phyloP scores from a whole-genome alignment of 805 yeast species.

The Wickerhamomyces tratensis region DNA sequence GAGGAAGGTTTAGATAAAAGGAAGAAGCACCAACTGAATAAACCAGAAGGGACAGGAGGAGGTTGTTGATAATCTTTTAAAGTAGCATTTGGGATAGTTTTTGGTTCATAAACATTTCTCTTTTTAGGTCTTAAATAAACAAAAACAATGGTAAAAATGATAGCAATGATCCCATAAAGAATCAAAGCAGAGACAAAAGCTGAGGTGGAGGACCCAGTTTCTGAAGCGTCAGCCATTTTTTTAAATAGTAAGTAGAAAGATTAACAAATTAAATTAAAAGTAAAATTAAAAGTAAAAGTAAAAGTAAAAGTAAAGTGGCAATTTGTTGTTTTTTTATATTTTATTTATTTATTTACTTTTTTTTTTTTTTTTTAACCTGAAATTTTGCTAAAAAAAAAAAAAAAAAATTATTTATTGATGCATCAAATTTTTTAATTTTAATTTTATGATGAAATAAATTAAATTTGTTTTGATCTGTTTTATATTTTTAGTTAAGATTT shows the following conservation, averaged over 20 bases:
- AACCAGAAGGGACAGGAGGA: constrained; percentile 55
- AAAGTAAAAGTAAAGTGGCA: too few species aligned
- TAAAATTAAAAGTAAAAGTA: too few species aligned
- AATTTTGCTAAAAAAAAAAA: too few species aligned
- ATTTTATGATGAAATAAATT: too few species aligned
- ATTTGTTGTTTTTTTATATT: too few species aligned
- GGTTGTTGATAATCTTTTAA: constrained; percentile 42
- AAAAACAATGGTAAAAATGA: constrained; percentile 51
- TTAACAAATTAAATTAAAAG: too few species aligned
- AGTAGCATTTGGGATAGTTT: constrained; percentile 36
- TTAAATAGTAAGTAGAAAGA: background rate
- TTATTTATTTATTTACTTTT: too few species aligned
- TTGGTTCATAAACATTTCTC: constrained; percentile 74
- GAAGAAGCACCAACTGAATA: constrained; percentile 46
- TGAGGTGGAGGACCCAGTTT: constrained; percentile 48
- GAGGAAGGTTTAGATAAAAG: constrained; percentile 47
- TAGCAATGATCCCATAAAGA: constrained; percentile 50
- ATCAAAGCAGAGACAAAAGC: constrained; percentile 70
- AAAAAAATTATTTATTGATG: too few species aligned
- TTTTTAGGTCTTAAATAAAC: constrained; percentile 52
- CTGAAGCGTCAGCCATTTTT: constrained; percentile 10
- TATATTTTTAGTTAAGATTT: too few species aligned
- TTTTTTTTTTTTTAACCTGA: too few species aligned
- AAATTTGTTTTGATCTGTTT: too few species aligned
- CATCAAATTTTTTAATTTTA: too few species aligned